Percentiles rank a stretch among this genome's conserved stretches.
These are phyloP conservation scores for Dipodascopsis tothii DNA, from an alignment of 805 yeast genomes.

Conservation along the genomic window DNA sequence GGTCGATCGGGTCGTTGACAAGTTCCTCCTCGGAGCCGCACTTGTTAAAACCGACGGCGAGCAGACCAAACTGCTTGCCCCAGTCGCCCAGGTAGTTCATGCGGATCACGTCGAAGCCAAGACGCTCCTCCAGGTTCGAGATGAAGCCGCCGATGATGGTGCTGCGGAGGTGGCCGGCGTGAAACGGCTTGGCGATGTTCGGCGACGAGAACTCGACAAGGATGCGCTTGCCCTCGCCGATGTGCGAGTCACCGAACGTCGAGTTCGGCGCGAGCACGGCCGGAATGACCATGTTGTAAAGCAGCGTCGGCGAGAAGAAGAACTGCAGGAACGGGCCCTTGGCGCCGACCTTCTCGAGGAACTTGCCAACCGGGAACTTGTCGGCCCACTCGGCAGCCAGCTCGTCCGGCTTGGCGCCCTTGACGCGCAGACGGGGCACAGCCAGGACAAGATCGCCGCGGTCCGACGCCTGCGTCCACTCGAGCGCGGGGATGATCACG, in stretches of 20 bases:
- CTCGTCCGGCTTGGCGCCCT: slow-evolving; percentile 70
- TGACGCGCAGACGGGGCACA: slow-evolving; percentile 78
- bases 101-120: slow-evolving; percentile 89
- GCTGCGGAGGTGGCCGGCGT: slow-evolving; percentile 96
- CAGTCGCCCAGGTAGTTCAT: slow-evolving; percentile 97
- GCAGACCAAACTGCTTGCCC: slow-evolving; percentile 97
- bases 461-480: slow-evolving; percentile 75
- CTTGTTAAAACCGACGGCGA: slow-evolving; percentile 84
- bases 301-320: slow-evolving; percentile 59
- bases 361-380: slow-evolving; percentile 65
- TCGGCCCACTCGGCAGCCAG: slow-evolving; percentile 71
- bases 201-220: slow-evolving; percentile 93
- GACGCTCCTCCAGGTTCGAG: slow-evolving; percentile 77
- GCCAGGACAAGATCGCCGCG: slow-evolving; percentile 92
- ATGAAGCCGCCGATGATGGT: slow-evolving; percentile 97
- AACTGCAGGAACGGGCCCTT: slow-evolving; percentile 91
- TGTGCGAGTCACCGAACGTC: slow-evolving; percentile 65
- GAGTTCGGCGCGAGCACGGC: slow-evolving; percentile 51
- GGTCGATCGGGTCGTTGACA: slow-evolving; percentile 77
- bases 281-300: slow-evolving; percentile 61
- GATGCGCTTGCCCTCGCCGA: slow-evolving; percentile 64
- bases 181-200: slow-evolving; percentile 98
- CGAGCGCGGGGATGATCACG: slow-evolving; percentile 75
- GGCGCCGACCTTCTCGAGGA: slow-evolving; percentile 61
- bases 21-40: slow-evolving; percentile 76